A percentile compares a stretch with the other conserved stretches of the same genome.
phyloP scores from a whole-genome alignment of 108 stramenopile genomes.

The Conticribra weissflogii region DNA sequence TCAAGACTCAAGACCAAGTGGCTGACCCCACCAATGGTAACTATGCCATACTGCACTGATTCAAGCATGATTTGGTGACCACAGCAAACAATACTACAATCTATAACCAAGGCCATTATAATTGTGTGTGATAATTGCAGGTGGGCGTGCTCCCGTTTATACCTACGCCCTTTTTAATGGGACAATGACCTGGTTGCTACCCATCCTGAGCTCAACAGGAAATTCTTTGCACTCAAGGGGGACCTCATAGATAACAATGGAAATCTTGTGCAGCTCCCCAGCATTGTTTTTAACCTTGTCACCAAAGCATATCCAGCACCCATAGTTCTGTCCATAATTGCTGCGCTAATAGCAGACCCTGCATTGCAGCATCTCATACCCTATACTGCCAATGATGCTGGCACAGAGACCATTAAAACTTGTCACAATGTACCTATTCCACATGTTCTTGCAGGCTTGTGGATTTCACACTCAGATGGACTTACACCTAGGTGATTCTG shows the following conservation, averaged over 20 bases:
- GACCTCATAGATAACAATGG: conserved; percentile 6
- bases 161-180: no score
- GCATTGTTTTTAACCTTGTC: not conserved
- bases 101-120: no score
- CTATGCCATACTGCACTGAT: no score
- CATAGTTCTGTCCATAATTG: not conserved
- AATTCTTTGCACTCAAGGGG: conserved; percentile 15
- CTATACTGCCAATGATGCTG: not conserved
- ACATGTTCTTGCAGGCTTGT: conserved; percentile 13
- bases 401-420: conserved; percentile 11
- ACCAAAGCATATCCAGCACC: not conserved
- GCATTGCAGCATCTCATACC: not conserved
- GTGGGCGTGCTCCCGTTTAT: no score
- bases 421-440: conserved; percentile 17
- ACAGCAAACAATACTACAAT: no score
- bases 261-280: not conserved
- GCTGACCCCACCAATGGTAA: no score
- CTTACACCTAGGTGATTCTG: conserved; percentile 15
- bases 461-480: conserved; percentile 3
- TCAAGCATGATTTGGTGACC: no score
- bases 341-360: not conserved
- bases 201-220: no score
- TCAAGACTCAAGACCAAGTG: no score
- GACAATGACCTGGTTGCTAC: no score
- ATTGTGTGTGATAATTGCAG: no score